Base-by-base conservation (phyloP, 2,329 filamentous ascomycete species). In the Byssoonygena ceratinophila region DNA sequence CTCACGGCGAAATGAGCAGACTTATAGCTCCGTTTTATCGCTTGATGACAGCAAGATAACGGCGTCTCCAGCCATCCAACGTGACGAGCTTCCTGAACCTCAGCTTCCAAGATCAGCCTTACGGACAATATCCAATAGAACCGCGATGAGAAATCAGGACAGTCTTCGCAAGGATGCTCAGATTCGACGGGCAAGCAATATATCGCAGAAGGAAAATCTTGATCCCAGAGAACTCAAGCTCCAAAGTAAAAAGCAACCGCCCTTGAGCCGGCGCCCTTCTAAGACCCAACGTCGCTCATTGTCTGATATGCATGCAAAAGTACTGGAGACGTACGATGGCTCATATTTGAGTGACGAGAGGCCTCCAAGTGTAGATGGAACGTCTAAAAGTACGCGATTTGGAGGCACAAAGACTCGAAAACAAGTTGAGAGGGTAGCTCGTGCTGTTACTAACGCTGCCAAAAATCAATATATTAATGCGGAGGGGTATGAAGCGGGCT, bases 311-410 rank as follows among this genome's bases (percentile, higher is more conserved):
- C 76, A 82, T 55, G 74, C 76, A 1, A 76, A 72, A 59, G 69
- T 76, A 2, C 72, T 72, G 4, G 69, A 72, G 23, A 74, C 75
- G 44, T 76, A 80, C 41, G 74, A 77, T 41, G 73, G 73, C 18
- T 77, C 77, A 4, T 68, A 72, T 37, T 64, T 76, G 46, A 70
- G 71, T 55, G 73, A 78, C 37, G 74, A 78, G 46, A 68, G 75
- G 27, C 74, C 75, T 18, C 65, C 70, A 1, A 69, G 65, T 7
- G 55, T 70, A 29, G 66, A 67, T 5, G 64, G 68, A 23, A 71
- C 69, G 45, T 69, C 74, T 50, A 71, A 71, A 51, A 77, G 74
- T 57, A 80, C 79, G 37, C 78, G 80, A 44, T 83, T 82, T 64
- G 71, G 71, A 31, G 71, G 68, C 49, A 55, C 58, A 9, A 61